Base-by-base conservation (phyloP, 2,329 filamentous ascomycete genomes). In the Monosporascus sp. region DNA sequence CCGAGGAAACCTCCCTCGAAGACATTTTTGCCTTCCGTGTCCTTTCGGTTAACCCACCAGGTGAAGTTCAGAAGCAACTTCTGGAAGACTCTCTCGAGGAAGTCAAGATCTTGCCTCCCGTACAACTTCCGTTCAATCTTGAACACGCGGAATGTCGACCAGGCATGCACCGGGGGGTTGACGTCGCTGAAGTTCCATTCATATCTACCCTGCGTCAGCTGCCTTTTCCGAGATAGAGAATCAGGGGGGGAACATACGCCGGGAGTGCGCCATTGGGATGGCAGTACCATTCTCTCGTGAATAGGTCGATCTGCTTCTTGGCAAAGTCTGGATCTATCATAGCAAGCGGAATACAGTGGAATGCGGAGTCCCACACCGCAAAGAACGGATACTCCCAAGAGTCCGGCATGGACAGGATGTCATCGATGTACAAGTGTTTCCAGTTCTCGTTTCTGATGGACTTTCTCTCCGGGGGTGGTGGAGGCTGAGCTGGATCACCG, bases 381-480 rank as follows among this genome's bases (percentile, higher is more conserved):
- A 97, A 97, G 76, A 97, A 97, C 0, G 93, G 93, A 63, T 97
- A 97, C 66, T 97, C 93, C 93, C 93, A 97, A 0, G 92, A 96
- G 70, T 97, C 93, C 1, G 93, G 94, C 93, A 97, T 97, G 1
- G 93, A 97, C 36, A 97, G 71, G 56, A 97, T 91, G 67, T 97
- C 93, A 60, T 97, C 94, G 62, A 96, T 84, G 70, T 97, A 82
- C 80, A 97, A 85, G 70, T 97, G 93, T 66, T 89, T 95, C 94
- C 94, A 97, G 57, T 95, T 84, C 38, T 83, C 76, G 67, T 97
- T 97, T 55, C 93, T 85, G 52, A 97, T 81, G 3, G 82, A 79
- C 69, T 94, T 96, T 51, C 93, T 82, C 39, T 82, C 80, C 1
- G 87, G 77, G 1, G 93, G 93, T 25, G 94, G 94, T 34, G 93